Conservation (phyloP, 495 filamentous ascomycete species). For the Neurospora sp. region DNA sequence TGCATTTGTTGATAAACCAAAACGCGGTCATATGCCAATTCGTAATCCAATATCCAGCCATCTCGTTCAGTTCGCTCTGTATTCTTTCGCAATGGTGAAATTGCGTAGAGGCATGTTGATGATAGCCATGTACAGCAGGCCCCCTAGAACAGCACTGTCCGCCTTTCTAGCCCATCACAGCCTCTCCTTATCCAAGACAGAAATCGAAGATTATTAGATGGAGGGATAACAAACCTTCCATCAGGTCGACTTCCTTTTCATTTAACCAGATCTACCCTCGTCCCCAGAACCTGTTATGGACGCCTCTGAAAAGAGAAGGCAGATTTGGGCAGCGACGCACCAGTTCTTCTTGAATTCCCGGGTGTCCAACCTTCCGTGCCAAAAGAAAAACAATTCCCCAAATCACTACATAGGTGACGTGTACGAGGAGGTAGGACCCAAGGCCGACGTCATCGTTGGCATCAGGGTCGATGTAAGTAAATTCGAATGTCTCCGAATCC, state of each 20-base stretch:
- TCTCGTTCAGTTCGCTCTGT: neutral
- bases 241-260: neutral
- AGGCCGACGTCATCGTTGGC: neutral
- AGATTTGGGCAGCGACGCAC: neutral
- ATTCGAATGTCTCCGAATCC: neutral
- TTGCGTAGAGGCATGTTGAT: neutral
- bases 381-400: neutral
- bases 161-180: neutral
- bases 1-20: neutral
- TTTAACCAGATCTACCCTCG: neutral
- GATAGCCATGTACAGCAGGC: neutral
- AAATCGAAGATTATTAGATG: neutral
- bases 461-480: neutral
- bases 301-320: neutral
- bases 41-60: neutral
- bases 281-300: neutral
- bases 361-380: neutral
- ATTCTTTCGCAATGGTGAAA: neutral
- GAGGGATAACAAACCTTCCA: neutral
- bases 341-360: neutral
- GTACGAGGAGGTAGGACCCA: neutral
- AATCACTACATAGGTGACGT: neutral
- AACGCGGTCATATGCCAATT: neutral
- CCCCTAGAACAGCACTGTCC: neutral
- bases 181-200: neutral